Base-by-base conservation (phyloP, 2,329 filamentous ascomycete genomes). In the Cephalotrichum gorgonifer region DNA sequence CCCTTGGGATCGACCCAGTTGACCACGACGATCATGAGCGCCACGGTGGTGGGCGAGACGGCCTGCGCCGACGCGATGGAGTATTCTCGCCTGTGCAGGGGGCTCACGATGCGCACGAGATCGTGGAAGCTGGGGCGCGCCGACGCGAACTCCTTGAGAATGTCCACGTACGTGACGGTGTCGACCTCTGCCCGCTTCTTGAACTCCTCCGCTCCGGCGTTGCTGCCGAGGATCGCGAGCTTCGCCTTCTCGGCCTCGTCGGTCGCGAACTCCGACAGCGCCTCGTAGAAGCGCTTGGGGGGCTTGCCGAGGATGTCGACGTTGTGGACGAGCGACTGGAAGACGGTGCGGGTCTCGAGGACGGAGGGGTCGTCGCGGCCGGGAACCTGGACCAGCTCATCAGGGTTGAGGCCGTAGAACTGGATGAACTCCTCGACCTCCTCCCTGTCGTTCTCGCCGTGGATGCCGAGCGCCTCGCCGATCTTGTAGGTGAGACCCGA, bases 11-110 rank as follows among this genome's bases (percentile, higher is more conserved):
- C 91, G 55, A 90, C 83, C 93, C 93, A 98, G 73, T 88, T 83
- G 60, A 98, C 93, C 4, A 93, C 94, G 52, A 98, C 93, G 61
- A 98, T 94, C 81, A 97, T 93, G 54, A 98, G 81, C 8, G 90
- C 80, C 51, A 98, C 89, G n/a, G 80, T 83, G 61, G 74, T 90
- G 20, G 93, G 90, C 1, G 88, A 90, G 38, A 97, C 91, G 59
- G 91, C 88, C 70, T 98, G 93, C 49, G 89, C 93, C 3, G 93
- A 97, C 20, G 93, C 93, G 57, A 98, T 97, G n/a, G 88, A 95
- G 77, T 98, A 98, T 70, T 98, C 93, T 60, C 93, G 81, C 53
- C 93, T 87, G 78, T 98, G 98, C 73, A 95, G 83, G 12, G 93
- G 91, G 55, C 76, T 79, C 55, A 98, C 86, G 53, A 98, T 88